These are phyloP conservation scores for Pochonia chlamydosporia DNA, from an alignment of 2,329 filamentous ascomycete species.

Conservation along the genomic window DNA sequence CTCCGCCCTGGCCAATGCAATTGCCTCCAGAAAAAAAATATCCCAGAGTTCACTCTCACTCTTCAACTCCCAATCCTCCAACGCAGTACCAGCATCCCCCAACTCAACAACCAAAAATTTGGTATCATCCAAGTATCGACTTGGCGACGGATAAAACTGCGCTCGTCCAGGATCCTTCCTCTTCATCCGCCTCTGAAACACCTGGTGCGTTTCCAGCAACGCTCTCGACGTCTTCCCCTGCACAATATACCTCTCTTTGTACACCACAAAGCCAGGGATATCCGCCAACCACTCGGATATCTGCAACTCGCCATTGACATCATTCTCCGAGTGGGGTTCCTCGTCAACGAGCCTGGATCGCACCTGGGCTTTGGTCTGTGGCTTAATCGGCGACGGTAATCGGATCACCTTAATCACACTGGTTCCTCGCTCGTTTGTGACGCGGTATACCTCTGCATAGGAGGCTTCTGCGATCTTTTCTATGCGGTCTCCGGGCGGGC, in stretches of 20 bases:
- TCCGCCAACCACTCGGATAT: slow-evolving; percentile 61
- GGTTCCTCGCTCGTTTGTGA: slow-evolving; percentile 52
- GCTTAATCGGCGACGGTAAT: slow-evolving; percentile 50
- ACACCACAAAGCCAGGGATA: slow-evolving; percentile 59
- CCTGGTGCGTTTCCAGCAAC: slow-evolving; percentile 54
- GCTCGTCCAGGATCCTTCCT: slow-evolving; percentile 48
- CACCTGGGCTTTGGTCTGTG: slow-evolving; percentile 51
- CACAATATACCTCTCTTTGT: slow-evolving; percentile 59
- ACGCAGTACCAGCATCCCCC: slow-evolving; percentile 54
- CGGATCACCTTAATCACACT: slow-evolving; percentile 63
- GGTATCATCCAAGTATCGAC: slow-evolving; percentile 51
- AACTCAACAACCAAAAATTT: slow-evolving; percentile 57
- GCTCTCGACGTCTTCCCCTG: slow-evolving; percentile 47
- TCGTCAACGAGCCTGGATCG: slow-evolving; percentile 51
- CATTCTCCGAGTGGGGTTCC: slow-evolving; percentile 48
- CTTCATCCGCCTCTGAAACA: slow-evolving; percentile 49
- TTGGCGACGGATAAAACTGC: slow-evolving; percentile 59
- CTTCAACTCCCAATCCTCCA: slow-evolving; percentile 52
- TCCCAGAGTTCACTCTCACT: slow-evolving; percentile 54
- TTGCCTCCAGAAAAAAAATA: slow-evolving; percentile 53
- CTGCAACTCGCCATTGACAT: slow-evolving; percentile 52
- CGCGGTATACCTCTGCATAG: slow-evolving; percentile 60
- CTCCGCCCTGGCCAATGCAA: slow-evolving; percentile 56
- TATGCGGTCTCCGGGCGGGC: slow-evolving; percentile 45
- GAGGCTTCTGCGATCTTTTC: slow-evolving; percentile 63